Evolutionary conservation across 225 moss, liverwort and hornwort genomes (phyloP), one percentile per base, ranked within the genome.

Genomic region (Rhytidiadelphus loreus): DNA sequence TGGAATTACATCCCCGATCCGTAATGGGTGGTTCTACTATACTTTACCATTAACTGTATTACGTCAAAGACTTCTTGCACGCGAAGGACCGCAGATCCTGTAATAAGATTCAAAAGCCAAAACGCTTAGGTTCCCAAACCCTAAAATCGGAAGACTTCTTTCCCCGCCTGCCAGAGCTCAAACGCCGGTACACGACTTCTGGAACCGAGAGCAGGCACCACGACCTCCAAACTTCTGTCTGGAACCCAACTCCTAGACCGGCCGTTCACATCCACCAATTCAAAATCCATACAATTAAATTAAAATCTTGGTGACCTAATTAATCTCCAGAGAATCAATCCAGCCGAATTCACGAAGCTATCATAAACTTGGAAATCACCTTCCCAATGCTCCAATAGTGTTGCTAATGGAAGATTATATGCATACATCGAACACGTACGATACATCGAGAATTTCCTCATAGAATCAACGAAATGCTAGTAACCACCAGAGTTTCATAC

Each of bases 331-430:
- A 68, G 37, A 83, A 53, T n/a, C 10, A 83, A 53, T n/a, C 10
- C 61, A 88, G 2, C 59, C 61, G n/a, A 35, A 73, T 39, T 74
- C 76, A 83, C 56, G 59, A 68, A 70, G 46, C 55, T 62, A 16
- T 21, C 29, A 33, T 1, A 33, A n/a, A 55, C 87, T 59, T 61
- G 68, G 37, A 80, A 39, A 91, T 88, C 46, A 46, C 46, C 46
- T 46, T 46, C n/a, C n/a, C n/a, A n/a, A n/a, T n/a, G n/a, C n/a
- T n/a, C 46, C 46, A 48, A 48, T 48, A 48, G 90, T 92, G 82
- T 96, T 96, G 81, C 96, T 96, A 39, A 94, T 61, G 29, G 94
- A 89, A 50, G 92, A 91, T 95, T 96, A 92, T 21, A 59, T 44
- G 90, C 84, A 93, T 12, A 29, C 46, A 71, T 44, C n/a, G 24